Base-by-base conservation (phyloP, 2,329 filamentous ascomycete genomes). In the Botryotinia narcissicola region DNA sequence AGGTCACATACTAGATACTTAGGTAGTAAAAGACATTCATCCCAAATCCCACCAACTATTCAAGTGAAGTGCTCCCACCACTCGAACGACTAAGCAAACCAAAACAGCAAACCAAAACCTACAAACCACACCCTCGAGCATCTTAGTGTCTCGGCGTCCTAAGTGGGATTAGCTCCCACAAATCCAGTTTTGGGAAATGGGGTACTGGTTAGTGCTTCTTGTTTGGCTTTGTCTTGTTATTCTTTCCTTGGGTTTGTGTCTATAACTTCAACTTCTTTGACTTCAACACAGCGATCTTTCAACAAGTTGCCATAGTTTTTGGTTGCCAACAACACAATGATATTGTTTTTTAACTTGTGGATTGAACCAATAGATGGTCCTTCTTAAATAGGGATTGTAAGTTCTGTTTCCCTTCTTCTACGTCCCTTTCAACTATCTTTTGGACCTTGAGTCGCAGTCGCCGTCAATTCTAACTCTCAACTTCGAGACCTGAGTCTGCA, bases 101-200 rank as follows among this genome's bases (percentile, higher is more conserved):
- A 59, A 10, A 59, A 32, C 9, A 35, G 12, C 57, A 48, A 22
- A 66, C 1, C 12, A 25, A 32, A 48, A 7, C 25, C 42, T 32
- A 66, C 29, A 57, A 29, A 18, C 51, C n/a, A 57, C n/a, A 57
- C 18, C 42, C 63, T 51, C 29, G 44, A 48, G 35, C 37, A 18
- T 22, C 20, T 48, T 32, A 37, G n/a, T 62, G 62, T 66, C 63
- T 66, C 42, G 44, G 63, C 63, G 29, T 25, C 44, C 44, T 37
- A 67, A 25, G 37, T 51, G 14, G 63, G 63, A 67, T 51, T 67
- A 67, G 63, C 22, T 51, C n/a, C 44, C 44, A 67, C 32, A n/a
- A 51, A 51, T 29, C 5, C 2, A 40, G 25, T 44, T 67, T 37
- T 67, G 18, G 18, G 46, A 51, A 67, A 51, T 25, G n/a, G 18